Percentiles rank a stretch among this genome's conserved stretches.
Conservation (phyloP, 257 asterid genomes). For the Scutellaria barbata region DNA sequence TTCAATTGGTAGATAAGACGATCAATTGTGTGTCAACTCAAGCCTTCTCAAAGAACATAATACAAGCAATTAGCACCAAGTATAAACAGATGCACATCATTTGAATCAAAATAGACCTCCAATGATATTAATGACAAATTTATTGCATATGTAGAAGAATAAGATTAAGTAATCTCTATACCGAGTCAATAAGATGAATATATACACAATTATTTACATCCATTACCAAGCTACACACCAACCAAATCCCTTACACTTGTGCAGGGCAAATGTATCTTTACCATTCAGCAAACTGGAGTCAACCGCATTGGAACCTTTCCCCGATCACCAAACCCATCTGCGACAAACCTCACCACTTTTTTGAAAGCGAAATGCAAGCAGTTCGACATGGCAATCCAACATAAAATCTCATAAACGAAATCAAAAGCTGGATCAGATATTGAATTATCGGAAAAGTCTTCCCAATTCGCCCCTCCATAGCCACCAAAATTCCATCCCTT, state of each 20-base stretch:
- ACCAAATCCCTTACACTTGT: slow-evolving; percentile 12
- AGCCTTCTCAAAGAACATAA: slow-evolving; percentile 16
- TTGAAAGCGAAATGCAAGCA: slow-evolving; percentile 83
- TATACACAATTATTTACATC: slow-evolving; percentile 42
- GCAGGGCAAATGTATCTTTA: slow-evolving; percentile 27
- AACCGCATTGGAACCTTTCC: slow-evolving; percentile 62
- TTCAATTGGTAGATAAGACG: background rate
- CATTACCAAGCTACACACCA: slow-evolving; percentile 24
- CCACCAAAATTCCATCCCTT: slow-evolving; percentile 76
- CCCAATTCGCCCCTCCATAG: slow-evolving; percentile 72
- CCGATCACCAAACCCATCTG: slow-evolving; percentile 60
- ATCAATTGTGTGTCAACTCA: slow-evolving; percentile 7
- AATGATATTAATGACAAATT: slow-evolving; percentile 2
- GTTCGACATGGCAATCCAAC: slow-evolving; percentile 82
- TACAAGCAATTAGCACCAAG: no score
- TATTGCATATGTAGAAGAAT: slow-evolving; percentile 32
- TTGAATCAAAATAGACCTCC: background rate
- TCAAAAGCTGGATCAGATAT: slow-evolving; percentile 88
- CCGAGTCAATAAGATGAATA: slow-evolving; percentile 25
- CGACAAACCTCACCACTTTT: slow-evolving; percentile 64
- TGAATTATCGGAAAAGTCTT: slow-evolving; percentile 53
- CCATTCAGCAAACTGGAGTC: slow-evolving; percentile 58
- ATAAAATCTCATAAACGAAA: slow-evolving; percentile 77
- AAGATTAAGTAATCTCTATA: slow-evolving; percentile 15
- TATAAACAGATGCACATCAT: background rate